These are phyloP conservation scores for Colletotrichum sidae DNA, from an alignment of 2,329 filamentous ascomycete genomes.

Conservation along the genomic window DNA sequence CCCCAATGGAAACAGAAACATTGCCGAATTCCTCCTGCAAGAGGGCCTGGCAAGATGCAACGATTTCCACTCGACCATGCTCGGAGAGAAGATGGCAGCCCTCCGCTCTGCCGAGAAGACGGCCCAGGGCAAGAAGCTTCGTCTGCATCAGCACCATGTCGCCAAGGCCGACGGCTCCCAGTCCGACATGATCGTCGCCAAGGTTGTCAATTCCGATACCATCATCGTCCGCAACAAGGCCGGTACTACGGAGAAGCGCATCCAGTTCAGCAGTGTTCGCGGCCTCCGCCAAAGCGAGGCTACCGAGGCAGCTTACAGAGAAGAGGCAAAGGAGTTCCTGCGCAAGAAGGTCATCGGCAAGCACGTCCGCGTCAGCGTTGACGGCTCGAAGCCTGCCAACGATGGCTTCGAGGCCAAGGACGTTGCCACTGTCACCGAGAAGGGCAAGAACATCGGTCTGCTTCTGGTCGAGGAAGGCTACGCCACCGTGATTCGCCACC, in stretches of 20 bases:
- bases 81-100: conserved; percentile 87
- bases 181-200: conserved; percentile 82
- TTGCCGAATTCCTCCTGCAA: conserved; percentile 89
- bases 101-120: conserved; percentile 88
- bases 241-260: conserved; percentile 83
- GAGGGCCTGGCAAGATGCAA: conserved; percentile 92
- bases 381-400: conserved; percentile 88
- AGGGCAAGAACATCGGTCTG: conserved; percentile 88
- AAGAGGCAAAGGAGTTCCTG: conserved; percentile 96
- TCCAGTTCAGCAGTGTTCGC: conserved; percentile 92
- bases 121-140: conserved; percentile 81
- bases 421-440: conserved; percentile 86
- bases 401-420: conserved; percentile 96
- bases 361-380: conserved; percentile 88
- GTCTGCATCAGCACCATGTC: conserved; percentile 85
- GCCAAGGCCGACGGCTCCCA: conserved; percentile 73
- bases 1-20: conserved; percentile 80
- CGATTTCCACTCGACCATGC: conserved; percentile 93
- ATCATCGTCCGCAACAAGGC: conserved; percentile 87
- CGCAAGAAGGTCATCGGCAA: conserved; percentile 96
- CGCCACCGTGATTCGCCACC: conserved; percentile 92
- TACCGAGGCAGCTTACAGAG: conserved; percentile 87
- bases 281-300: conserved; percentile 91
- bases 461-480: conserved; percentile 91
- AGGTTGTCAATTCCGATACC: conserved; percentile 89